Conservation (phyloP, 2,329 filamentous ascomycete species). For the Diaporthe aspalathi region DNA sequence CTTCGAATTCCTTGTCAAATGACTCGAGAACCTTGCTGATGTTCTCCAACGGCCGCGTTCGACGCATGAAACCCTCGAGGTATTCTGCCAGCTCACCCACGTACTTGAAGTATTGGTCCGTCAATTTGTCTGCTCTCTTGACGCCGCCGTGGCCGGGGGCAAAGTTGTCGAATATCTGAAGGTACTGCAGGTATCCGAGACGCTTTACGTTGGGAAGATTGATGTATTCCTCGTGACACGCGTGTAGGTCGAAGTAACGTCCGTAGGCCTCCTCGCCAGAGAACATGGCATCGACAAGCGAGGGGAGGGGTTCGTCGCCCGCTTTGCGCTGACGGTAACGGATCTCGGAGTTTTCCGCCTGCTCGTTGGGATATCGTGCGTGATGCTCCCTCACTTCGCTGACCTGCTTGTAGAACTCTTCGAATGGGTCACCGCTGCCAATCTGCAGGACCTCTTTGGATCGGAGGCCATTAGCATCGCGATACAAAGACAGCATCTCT, state of each 20-base stretch:
- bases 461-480: constrained; percentile 78
- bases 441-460: constrained; percentile 86
- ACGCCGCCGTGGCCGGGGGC: constrained; percentile 77
- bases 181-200: constrained; percentile 89
- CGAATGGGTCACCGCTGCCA: constrained; percentile 86
- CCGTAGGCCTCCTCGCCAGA: constrained; percentile 95
- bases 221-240: constrained; percentile 86
- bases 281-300: constrained; percentile 89
- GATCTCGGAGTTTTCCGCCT: constrained; percentile 92
- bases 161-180: constrained; percentile 92
- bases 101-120: constrained; percentile 92
- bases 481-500: constrained; percentile 85
- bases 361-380: constrained; percentile 90
- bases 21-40: constrained; percentile 79
- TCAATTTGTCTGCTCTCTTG: constrained; percentile 86
- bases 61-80: constrained; percentile 87
- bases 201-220: constrained; percentile 90
- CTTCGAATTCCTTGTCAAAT: constrained; percentile 87
- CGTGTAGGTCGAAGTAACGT: constrained; percentile 89
- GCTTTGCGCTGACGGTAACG: constrained; percentile 81
- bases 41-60: constrained; percentile 87
- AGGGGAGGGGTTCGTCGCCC: constrained; percentile 71
- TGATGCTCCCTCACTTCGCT: constrained; percentile 88
- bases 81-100: constrained; percentile 83
- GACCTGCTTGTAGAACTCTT: constrained; percentile 90